These are phyloP conservation scores for Gaeumannomyces sp. DNA, from an alignment of 2,329 filamentous ascomycete genomes.

Conservation along the genomic window DNA sequence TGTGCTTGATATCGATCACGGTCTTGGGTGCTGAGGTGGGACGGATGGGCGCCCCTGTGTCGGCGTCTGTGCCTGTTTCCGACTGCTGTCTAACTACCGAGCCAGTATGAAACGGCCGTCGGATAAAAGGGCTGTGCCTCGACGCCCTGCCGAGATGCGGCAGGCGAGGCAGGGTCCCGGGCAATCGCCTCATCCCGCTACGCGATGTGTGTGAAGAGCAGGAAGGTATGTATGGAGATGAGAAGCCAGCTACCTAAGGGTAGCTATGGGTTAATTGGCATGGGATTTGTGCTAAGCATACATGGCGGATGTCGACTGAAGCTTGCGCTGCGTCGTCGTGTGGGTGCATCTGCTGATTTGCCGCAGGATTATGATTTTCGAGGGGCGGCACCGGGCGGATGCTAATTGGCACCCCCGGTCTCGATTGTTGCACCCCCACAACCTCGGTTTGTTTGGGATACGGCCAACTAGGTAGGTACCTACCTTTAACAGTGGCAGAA, in stretches of 20 bases:
- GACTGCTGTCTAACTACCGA: background rate
- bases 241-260: background rate
- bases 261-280: background rate
- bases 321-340: background rate
- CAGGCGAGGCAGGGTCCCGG: slow-evolving; percentile 1
- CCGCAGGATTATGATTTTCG: background rate
- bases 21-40: slow-evolving; percentile 73
- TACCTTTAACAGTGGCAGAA: too few relatives aligned
- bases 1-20: slow-evolving; percentile 78
- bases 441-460: too few relatives aligned
- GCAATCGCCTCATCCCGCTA: background rate
- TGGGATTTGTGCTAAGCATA: background rate
- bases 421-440: too few relatives aligned
- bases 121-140: too few relatives aligned
- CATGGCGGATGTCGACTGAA: background rate
- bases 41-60: slow-evolving; percentile 25
- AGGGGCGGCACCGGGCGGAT: too few relatives aligned
- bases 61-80: background rate
- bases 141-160: background rate
- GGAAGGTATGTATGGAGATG: too few relatives aligned
- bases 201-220: background rate
- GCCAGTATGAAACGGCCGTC: background rate
- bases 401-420: too few relatives aligned
- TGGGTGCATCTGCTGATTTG: background rate
- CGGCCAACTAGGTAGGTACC: too few relatives aligned